Percentiles rank a stretch among this genome's conserved stretches.
phyloP scores from a whole-genome alignment of 495 filamentous ascomycete species.

The Cercophora samala region DNA sequence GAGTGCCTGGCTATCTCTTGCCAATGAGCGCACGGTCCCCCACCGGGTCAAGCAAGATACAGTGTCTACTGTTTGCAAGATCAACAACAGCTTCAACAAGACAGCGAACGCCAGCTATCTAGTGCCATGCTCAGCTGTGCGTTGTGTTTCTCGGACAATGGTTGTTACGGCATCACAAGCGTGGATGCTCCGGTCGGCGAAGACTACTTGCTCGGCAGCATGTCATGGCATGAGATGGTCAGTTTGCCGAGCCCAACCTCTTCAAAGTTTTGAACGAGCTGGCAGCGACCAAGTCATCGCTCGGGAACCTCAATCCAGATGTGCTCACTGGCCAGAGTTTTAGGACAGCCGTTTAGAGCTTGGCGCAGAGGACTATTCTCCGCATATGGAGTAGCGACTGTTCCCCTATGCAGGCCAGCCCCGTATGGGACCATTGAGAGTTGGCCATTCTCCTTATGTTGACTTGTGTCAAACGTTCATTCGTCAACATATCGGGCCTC shows the following conservation, averaged over 20 bases:
- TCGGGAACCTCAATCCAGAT: constrained; percentile 17
- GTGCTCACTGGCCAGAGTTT: constrained; percentile 11
- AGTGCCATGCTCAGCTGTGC: neutral
- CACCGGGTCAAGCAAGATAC: neutral
- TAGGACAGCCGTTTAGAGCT: constrained; percentile 4
- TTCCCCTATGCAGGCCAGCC: constrained; percentile 27
- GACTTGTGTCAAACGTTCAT: constrained; percentile 37
- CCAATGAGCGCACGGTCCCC: neutral
- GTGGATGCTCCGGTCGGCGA: neutral
- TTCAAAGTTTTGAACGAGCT: constrained; percentile 8
- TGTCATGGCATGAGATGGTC: neutral
- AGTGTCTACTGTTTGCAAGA: neutral
- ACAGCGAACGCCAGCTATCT: neutral
- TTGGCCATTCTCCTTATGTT: constrained; percentile 17
- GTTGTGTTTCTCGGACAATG: neutral
- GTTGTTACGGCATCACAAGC: neutral
- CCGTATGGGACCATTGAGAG: constrained; percentile 22
- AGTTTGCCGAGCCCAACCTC: constrained; percentile 18
- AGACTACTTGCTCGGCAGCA: constrained; percentile 1
- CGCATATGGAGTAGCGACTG: constrained; percentile 19
- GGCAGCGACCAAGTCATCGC: constrained; percentile 9
- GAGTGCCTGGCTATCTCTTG: neutral
- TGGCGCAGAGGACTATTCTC: constrained; percentile 22
- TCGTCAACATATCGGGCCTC: constrained; percentile 26
- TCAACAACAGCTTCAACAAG: constrained; percentile 3